Percentiles rank a stretch among this genome's conserved stretches.
phyloP scores from a whole-genome alignment of 2,329 filamentous ascomycete genomes.

The Dothideomycetidae sp. region DNA sequence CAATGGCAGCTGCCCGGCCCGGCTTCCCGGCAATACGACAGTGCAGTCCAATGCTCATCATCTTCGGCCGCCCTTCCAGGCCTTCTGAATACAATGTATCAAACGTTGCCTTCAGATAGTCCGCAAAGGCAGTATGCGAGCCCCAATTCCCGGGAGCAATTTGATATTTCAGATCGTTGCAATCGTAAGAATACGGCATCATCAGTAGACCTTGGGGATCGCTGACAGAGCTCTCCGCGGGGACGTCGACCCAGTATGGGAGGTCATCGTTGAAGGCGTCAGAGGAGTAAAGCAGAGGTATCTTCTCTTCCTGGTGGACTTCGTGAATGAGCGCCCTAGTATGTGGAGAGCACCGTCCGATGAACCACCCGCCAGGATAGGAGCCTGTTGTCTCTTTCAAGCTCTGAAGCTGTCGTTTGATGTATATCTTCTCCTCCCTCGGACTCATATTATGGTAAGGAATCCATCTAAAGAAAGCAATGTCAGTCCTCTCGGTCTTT shows the following conservation, averaged over 20 bases:
- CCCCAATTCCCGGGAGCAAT: too few relatives aligned
- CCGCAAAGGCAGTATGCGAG: too few relatives aligned
- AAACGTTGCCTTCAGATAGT: too few relatives aligned
- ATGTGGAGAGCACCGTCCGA: slow-evolving; percentile 33
- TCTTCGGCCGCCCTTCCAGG: too few relatives aligned
- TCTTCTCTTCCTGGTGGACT: slow-evolving; percentile 39
- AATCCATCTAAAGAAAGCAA: too few relatives aligned
- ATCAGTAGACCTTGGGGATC: slow-evolving; percentile 38
- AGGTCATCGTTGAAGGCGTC: slow-evolving; percentile 43
- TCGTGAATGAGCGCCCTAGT: slow-evolving; percentile 33
- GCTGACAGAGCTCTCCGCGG: slow-evolving; percentile 29
- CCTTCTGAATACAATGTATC: too few relatives aligned
- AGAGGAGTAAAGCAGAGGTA: slow-evolving; percentile 35
- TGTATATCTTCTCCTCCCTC: slow-evolving; percentile 35
- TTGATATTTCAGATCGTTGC: too few relatives aligned
- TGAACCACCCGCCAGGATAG: slow-evolving; percentile 37
- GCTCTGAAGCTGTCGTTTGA: slow-evolving; percentile 29
- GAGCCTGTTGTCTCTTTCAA: slow-evolving; percentile 31
- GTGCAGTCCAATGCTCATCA: too few relatives aligned
- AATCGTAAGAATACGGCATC: slow-evolving; percentile 40
- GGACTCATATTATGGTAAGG: too few relatives aligned
- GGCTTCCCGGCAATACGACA: too few relatives aligned
- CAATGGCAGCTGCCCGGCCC: too few relatives aligned
- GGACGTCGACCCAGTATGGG: slow-evolving; percentile 42
- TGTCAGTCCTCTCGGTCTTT: too few relatives aligned